Evolutionary conservation across 2,329 filamentous ascomycete genomes (phyloP), one percentile per base, ranked within the genome.

Genomic region (Ascochyta lentis): DNA sequence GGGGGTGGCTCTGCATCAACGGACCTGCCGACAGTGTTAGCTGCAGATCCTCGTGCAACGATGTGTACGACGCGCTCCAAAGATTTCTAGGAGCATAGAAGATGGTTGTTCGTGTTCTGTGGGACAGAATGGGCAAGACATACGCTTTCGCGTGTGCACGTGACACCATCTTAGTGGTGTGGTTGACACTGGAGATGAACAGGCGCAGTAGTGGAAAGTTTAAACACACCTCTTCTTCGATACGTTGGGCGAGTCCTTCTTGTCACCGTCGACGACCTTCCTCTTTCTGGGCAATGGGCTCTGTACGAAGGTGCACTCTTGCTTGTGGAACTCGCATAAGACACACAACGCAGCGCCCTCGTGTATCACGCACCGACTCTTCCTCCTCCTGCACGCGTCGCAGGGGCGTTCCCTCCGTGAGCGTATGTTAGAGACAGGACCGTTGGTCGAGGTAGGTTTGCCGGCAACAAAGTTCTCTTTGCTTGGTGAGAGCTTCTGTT

Each of bases 231-330:
- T 89, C 83, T 88, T 84, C 78, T 90, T 90, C 33, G 65, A 67
- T 43, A 63, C 70, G 70, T 83, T 84, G 63, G 80, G 78, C 61
- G 79, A 82, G 60, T 88, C 85, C 61, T 86, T 84, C 70, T 81
- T 78, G 57, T 81, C 79, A 66, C 87, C 84, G 68, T 85, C 83
- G 76, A 88, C 86, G 60, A 91, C 78, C 80, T 93, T 94, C 72
- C 91, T 84, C 80, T 95, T 95, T 66, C 91, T 85, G 54, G 89
- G 87, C 70, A 88, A 86, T 23, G 90, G 90, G 74, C 89, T 91
- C 63, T 89, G 86, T 46, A 88, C 82, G 72, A 93, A 87, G 39
- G 91, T 93, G 77, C 91, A 95, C 65, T 91, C 88, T 71, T 90
- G 85, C 68, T 88, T 89, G 76, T 89, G 88, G 73, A 88, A 87